These are phyloP conservation scores for Chlorella vulgaris DNA, from an alignment of 139 green algal genomes.

Conservation along the genomic window DNA sequence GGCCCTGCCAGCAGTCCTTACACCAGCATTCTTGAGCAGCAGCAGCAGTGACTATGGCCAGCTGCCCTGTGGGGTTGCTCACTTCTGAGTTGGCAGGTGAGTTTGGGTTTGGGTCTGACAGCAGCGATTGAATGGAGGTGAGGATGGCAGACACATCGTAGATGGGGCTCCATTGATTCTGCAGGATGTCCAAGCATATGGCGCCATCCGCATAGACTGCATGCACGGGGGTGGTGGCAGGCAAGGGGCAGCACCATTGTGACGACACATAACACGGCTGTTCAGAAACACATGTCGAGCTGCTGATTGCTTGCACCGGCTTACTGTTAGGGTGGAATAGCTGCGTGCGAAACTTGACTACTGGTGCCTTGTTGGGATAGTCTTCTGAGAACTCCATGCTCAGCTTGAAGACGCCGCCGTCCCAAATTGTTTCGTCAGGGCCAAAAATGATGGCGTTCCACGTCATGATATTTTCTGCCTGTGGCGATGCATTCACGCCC, in stretches of 20 bases:
- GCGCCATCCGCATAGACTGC: constrained; percentile 94
- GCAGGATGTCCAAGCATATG: constrained; percentile 99
- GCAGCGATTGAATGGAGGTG: constrained; percentile 95
- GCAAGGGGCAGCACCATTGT: not conserved
- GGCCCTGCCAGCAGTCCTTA: too few relatives aligned
- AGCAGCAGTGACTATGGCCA: too few relatives aligned
- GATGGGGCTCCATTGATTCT: constrained; percentile 99
- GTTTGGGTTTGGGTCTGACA: constrained; percentile 98
- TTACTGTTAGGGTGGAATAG: constrained; percentile 98
- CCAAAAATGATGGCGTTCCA: constrained; percentile 99
- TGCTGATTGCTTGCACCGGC: not conserved
- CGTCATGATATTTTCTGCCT: constrained; percentile 95
- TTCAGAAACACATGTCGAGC: too few relatives aligned
- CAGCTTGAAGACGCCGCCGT: constrained; percentile 97
- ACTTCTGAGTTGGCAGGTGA: constrained; percentile 95
- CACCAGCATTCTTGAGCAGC: too few relatives aligned
- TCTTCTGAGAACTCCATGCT: constrained; percentile 96
- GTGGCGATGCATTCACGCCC: constrained; percentile 92
- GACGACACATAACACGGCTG: not conserved
- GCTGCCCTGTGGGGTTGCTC: too few relatives aligned
- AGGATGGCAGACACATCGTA: constrained; percentile 97
- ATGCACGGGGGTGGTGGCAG: not conserved
- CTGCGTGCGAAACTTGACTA: constrained; percentile 93
- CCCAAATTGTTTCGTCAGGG: constrained; percentile 95
- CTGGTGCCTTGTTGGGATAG: constrained; percentile 97